Evolutionary conservation across 768 basidiomycete species (phyloP).

Genomic region (Pleurotus citrinopileatus): DNA sequence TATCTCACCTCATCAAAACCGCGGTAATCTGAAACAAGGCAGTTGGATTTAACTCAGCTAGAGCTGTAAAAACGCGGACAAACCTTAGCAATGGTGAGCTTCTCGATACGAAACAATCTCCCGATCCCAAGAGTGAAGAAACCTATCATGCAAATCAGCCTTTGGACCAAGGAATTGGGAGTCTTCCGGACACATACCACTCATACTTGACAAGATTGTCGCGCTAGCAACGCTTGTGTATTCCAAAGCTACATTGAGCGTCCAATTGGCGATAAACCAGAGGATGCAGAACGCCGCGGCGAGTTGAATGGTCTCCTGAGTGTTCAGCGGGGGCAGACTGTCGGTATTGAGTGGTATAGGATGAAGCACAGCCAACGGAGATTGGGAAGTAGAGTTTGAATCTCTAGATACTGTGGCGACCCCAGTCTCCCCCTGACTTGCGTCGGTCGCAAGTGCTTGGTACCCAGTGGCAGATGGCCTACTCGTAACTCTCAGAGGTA

Average conservation of each 20-base stretch:
- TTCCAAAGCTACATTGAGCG: constrained; percentile 76
- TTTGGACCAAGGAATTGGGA: neutral
- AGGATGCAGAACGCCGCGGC: constrained; percentile 81
- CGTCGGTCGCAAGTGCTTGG: constrained; percentile 17
- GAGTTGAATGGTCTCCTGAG: constrained; percentile 70
- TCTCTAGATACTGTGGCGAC: neutral
- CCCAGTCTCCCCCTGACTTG: neutral
- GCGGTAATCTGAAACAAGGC: constrained; percentile 48
- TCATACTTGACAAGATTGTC: constrained; percentile 86
- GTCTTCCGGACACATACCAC: constrained; percentile 52
- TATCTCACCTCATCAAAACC: constrained; percentile 68
- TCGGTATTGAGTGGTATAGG: neutral
- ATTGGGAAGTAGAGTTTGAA: neutral
- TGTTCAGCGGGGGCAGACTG: constrained; percentile 43
- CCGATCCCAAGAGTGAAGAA: constrained; percentile 93
- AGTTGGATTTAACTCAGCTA: neutral
- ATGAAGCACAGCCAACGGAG: neutral
- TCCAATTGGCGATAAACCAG: constrained; percentile 96
- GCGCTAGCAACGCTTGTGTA: constrained; percentile 94
- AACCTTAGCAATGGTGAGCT: constrained; percentile 60
- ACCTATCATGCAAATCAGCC: constrained; percentile 45
- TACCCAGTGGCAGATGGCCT: constrained; percentile 10
- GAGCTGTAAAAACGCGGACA: neutral
- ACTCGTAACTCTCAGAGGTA: neutral
- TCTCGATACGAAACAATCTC: constrained; percentile 78